Base-by-base conservation (phyloP, 2,329 filamentous ascomycete species). In the Aspergillus ibericus region DNA sequence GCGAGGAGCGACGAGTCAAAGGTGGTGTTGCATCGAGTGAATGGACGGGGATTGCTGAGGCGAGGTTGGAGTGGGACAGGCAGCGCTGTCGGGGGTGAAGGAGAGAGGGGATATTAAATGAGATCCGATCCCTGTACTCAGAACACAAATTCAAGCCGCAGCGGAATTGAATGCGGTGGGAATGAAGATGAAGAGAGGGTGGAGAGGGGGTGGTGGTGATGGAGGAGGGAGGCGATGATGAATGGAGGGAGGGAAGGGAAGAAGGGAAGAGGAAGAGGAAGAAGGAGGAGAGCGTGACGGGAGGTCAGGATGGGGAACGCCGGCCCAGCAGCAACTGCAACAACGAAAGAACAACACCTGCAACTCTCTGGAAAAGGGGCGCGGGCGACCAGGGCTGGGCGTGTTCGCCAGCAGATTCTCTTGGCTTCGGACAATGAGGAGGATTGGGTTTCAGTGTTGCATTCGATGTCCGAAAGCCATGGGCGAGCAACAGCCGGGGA, bases 241-340 rank as follows among this genome's bases (percentile, higher is more conserved):
- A 55, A 50, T 29, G 57, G 54, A 38, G 55, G 48, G 38, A 55
- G 53, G 47, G 34, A 57, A 62, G 50, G 59, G 44, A 53, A 59
- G 48, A 57, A 55, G 61, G 52, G 50, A 53, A 53, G 44, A 54
- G 44, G 52, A 53, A 60, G 60, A 62, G 56, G 58, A 67, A 61
- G 51, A 53, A 65, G 58, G 49, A 60, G 53, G 47, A 57, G 56
- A 55, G 56, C 61, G 53, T 57, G 52, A 58, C 58, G 56, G 51
- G 44, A 59, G 58, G 55, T 27, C 57, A 60, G 65, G 58, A 46
- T 57, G 62, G 65, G 65, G 59, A 60, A 57, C 53, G 61, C 62
- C 61, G 58, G 64, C 38, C 66, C 62, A 62, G 20, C 62, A 62
- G 20, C 29, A 46, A 52, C 12, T 15, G 27, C 40, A 48, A 27